Percentiles rank a stretch among this genome's conserved stretches.
These are phyloP conservation scores for Suillus clintonianus DNA, from an alignment of 768 basidiomycete genomes.

Conservation along the genomic window DNA sequence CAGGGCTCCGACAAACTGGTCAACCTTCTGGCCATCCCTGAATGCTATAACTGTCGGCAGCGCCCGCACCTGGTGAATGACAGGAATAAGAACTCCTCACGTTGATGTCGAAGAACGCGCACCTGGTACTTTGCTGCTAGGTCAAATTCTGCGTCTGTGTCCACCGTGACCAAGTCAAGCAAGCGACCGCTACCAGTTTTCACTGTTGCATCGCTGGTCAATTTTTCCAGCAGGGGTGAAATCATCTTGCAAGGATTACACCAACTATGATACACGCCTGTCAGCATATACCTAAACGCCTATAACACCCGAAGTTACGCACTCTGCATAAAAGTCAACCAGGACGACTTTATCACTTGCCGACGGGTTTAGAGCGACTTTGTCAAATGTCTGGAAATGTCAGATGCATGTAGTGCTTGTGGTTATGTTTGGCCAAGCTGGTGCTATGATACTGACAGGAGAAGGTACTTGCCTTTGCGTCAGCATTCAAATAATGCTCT, in stretches of 20 bases:
- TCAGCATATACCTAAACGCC: conserved; percentile 5
- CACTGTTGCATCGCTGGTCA: conserved; percentile 47
- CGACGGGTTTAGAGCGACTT: conserved; percentile 27
- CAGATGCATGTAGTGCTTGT: background rate
- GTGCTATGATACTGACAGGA: conserved; percentile 5
- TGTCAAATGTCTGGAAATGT: conserved; percentile 35
- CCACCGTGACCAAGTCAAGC: conserved; percentile 73
- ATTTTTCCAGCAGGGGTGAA: conserved; percentile 65
- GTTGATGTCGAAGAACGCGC: conserved; percentile 10
- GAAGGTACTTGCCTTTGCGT: conserved; percentile 41
- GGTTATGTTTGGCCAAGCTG: background rate
- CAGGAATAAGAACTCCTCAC: background rate
- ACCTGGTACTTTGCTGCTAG: conserved; percentile 58
- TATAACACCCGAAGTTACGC: conserved; percentile 26
- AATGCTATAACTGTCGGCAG: conserved; percentile 85
- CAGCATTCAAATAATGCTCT: conserved; percentile 47
- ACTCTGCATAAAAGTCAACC: conserved; percentile 85
- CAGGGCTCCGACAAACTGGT: conserved; percentile 64
- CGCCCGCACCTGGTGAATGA: conserved; percentile 54
- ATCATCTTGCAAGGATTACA: conserved; percentile 75
- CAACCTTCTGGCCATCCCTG: conserved; percentile 58
- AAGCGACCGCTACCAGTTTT: conserved; percentile 55
- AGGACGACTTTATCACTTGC: conserved; percentile 57
- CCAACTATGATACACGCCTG: conserved; percentile 51
- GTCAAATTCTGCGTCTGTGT: conserved; percentile 54